Conservation (phyloP, 73 alveolate genomes). For the Paramecium octaurelia region DNA sequence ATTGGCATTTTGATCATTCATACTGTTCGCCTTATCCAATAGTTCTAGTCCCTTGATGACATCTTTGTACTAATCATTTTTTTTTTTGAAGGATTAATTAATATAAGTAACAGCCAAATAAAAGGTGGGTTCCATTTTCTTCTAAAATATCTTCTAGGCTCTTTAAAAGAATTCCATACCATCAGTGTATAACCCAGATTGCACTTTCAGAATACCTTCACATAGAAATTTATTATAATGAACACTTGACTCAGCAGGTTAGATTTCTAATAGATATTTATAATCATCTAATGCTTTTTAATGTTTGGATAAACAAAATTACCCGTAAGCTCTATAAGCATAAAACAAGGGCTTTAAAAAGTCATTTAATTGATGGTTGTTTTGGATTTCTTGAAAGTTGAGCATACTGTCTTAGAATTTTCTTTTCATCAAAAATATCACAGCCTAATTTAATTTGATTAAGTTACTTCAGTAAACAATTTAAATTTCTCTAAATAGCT, state of each 20-base stretch:
- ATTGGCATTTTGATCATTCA: slow-evolving; percentile 58
- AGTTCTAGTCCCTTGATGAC: slow-evolving; percentile 29
- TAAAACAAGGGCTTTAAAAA: slow-evolving; percentile 58
- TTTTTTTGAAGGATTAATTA: slow-evolving; percentile 29
- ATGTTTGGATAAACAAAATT: slow-evolving; percentile 56
- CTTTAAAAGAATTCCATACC: slow-evolving; percentile 54
- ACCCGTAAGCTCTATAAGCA: slow-evolving; percentile 66
- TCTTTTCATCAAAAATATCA: slow-evolving; percentile 61
- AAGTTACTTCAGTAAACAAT: slow-evolving; percentile 55
- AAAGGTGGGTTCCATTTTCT: slow-evolving; percentile 65
- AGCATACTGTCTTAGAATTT: slow-evolving; percentile 58
- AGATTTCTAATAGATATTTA: background rate
- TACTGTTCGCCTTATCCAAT: slow-evolving; percentile 50
- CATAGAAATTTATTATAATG: slow-evolving; percentile 56
- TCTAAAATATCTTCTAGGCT: slow-evolving; percentile 54
- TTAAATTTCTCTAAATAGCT: slow-evolving; percentile 52
- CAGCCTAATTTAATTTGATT: background rate
- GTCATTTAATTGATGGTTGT: slow-evolving; percentile 50
- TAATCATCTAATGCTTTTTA: slow-evolving; percentile 65
- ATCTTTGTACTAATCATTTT: background rate
- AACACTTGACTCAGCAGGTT: slow-evolving; percentile 43
- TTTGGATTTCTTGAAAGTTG: slow-evolving; percentile 18
- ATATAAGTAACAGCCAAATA: slow-evolving; percentile 60
- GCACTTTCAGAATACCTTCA: slow-evolving; percentile 60
- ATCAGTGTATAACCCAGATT: slow-evolving; percentile 31